These are phyloP conservation scores for Elongisporangium anandrum DNA, from an alignment of 352 stramenopile species.

Conservation along the genomic window DNA sequence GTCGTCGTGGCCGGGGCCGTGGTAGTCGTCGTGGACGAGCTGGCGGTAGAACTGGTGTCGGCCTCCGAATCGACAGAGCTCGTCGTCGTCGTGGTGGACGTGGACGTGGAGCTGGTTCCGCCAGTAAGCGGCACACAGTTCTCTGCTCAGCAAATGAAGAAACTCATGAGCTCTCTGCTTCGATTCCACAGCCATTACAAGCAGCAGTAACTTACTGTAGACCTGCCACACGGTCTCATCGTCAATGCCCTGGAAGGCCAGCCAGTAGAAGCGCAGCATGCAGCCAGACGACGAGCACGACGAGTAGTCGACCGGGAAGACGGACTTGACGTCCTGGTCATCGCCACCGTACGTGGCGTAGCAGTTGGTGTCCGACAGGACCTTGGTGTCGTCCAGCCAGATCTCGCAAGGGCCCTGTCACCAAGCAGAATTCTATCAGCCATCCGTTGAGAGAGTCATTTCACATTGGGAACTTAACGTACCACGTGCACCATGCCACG, in stretches of 20 bases:
- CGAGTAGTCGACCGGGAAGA: slow-evolving; percentile 40
- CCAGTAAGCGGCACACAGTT: slow-evolving; percentile 29
- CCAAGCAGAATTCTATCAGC: too few species aligned
- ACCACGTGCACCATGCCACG: slow-evolving; percentile 20
- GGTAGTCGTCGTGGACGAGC: too few species aligned
- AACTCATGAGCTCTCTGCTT: slow-evolving; percentile 1
- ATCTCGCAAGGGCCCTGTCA: slow-evolving; percentile 25
- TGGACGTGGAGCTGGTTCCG: slow-evolving; percentile 13
- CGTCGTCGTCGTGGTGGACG: slow-evolving; percentile 3
- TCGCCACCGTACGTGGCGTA: slow-evolving; percentile 22
- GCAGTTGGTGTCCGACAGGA: slow-evolving; percentile 26
- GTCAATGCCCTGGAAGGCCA: slow-evolving; percentile 30
- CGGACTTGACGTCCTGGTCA: slow-evolving; percentile 30
- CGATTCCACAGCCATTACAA: neutral
- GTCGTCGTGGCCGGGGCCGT: too few species aligned
- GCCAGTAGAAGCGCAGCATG: slow-evolving; percentile 39
- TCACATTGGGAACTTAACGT: neutral
- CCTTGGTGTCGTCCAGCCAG: slow-evolving; percentile 33
- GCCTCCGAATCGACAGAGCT: too few species aligned
- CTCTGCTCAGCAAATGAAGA: slow-evolving; percentile 14
- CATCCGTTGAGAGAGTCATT: too few species aligned
- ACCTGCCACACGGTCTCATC: slow-evolving; percentile 36
- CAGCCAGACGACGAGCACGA: slow-evolving; percentile 20
- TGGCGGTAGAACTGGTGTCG: too few species aligned
- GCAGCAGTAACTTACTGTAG: slow-evolving; percentile 23